Evolutionary conservation across 345 rosid genomes (phyloP), one percentile per base, ranked within the genome.

Genomic region (Carallia brachiata): DNA sequence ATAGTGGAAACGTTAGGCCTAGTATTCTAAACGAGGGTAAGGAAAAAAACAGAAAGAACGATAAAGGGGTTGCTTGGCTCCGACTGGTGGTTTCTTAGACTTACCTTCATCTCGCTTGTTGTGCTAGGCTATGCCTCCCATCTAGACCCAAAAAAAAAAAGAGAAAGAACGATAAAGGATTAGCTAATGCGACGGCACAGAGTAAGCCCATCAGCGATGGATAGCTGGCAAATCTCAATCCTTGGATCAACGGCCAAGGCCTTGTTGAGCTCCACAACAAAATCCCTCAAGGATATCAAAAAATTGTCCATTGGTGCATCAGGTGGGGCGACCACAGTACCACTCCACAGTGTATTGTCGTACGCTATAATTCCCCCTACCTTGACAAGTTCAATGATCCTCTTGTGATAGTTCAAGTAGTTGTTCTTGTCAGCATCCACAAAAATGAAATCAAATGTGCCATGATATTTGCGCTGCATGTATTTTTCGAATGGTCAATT

Each of bases 401-500:
- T 85, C 82, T 89, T 85, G 79, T 95, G 98, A 81, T 95, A 95
- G 84, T 95, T 92, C 7, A 92, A 34, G 80, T 95, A 95, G 83
- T 95, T 95, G 87, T 92, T 97, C 73, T 95, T 95, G 73, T 95
- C 98, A 30, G 99, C 99, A 62, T 95, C 99, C 74, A 95, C 99
- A 66, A 95, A 92, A 15, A 95, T 82, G 85, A 95, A 95, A 73
- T 95, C 98, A 34, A 69, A 95, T 0, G 87, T 63, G 17, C 98
- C 99, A 68, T 85, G 96, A 81, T 84, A 67, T 80, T 88, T 88
- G 68, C 74, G 90, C 97, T 92, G 90, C 50, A 44, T 44, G 13
- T 44, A 12, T 48, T 47, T 27, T 18, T 15, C 61, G 19, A 0
- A 12, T 44, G 12, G 3, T 27, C 10, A 44, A 44, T 44, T 44